Base-by-base conservation (phyloP, 2,329 filamentous ascomycete species). In the Cryphonectria radicalis region DNA sequence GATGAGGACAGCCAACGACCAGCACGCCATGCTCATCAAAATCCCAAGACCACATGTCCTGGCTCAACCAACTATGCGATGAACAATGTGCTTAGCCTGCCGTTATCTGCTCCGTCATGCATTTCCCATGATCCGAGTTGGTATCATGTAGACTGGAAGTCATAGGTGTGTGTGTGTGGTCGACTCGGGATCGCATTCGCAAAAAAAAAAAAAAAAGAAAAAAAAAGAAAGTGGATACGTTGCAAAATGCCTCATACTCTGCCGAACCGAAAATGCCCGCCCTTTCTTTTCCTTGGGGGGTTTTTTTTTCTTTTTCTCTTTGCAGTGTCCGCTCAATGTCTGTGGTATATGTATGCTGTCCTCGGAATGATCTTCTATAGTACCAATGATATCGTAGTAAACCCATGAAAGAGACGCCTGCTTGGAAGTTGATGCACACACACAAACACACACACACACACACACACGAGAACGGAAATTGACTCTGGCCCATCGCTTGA, bases 271-370 rank as follows among this genome's bases (percentile, higher is more conserved):
- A 57, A 60, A 42, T 46, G 25, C n/a, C 32, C 53, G 37, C 7
- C 19, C 64, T 59, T 25, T 59, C 35, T 60, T 65, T 7, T n/a
- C 60, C 35, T 40, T 10, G 37, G n/a, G n/a, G n/a, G n/a, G n/a
- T n/a, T n/a, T n/a, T 40, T 40, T 40, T 10, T 40, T 35, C 35
- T 35, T 35, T 35, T 59, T 69, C n/a, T n/a, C n/a, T 68, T 68
- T 68, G 65, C 69, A 53, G 42, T 71, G 50, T 62, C 43, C 69
- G 55, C 63, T 50, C 66, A 67, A 63, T 43, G 37, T 35, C 42
- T 69, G 63, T 72, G 70, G 72, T 73, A 73, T 72, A 73, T 72
- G 70, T 72, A 73, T 72, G 70, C 71, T 68, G 68, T 67, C 70
- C 66, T 73, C 32, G 67, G 57, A 72, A 66, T 43, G 60, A 70